These are phyloP conservation scores for Lactarius akahatsu DNA, from an alignment of 768 basidiomycete species.

Conservation along the genomic window DNA sequence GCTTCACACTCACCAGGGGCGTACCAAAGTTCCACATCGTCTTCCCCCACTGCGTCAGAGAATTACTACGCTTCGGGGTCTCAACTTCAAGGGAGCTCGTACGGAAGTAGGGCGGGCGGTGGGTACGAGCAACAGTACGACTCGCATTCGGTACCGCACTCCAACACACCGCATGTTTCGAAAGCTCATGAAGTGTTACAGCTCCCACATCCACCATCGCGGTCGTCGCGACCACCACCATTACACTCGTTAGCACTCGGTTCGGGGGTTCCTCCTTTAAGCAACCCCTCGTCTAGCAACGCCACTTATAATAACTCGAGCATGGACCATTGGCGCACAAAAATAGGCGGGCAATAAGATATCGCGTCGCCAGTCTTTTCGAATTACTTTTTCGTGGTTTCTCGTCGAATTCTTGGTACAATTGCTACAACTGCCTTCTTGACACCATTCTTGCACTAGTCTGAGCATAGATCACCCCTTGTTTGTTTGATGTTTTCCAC, in stretches of 20 bases:
- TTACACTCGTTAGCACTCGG: slow-evolving; percentile 19
- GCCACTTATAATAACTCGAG: slow-evolving; percentile 15
- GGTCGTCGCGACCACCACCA: slow-evolving; percentile 16
- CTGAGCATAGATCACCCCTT: slow-evolving; percentile 15
- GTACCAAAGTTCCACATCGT: slow-evolving; percentile 25
- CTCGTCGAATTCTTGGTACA: slow-evolving; percentile 16
- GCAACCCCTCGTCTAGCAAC: slow-evolving; percentile 6
- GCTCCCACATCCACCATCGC: slow-evolving; percentile 20
- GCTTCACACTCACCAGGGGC: slow-evolving; percentile 24
- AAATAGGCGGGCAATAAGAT: slow-evolving; percentile 22
- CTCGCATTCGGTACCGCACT: slow-evolving; percentile 23
- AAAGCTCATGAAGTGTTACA: slow-evolving; percentile 20
- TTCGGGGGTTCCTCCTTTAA: slow-evolving; percentile 18
- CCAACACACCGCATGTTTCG: slow-evolving; percentile 5
- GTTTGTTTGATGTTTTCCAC: slow-evolving; percentile 6
- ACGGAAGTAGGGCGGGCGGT: slow-evolving; percentile 20
- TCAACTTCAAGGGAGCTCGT: slow-evolving; percentile 22
- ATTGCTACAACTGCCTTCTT: slow-evolving; percentile 14
- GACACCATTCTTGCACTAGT: slow-evolving; percentile 13
- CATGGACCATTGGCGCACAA: slow-evolving; percentile 25
- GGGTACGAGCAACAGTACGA: slow-evolving; percentile 23
- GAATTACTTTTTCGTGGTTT: slow-evolving; percentile 5
- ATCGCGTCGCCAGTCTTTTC: background rate
- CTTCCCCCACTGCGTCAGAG: slow-evolving; percentile 24
- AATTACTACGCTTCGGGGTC: slow-evolving; percentile 25